Evolutionary conservation across 257 asterid species (phyloP), one percentile per base, ranked within the genome.

Genomic region (Solanum arcanum): DNA sequence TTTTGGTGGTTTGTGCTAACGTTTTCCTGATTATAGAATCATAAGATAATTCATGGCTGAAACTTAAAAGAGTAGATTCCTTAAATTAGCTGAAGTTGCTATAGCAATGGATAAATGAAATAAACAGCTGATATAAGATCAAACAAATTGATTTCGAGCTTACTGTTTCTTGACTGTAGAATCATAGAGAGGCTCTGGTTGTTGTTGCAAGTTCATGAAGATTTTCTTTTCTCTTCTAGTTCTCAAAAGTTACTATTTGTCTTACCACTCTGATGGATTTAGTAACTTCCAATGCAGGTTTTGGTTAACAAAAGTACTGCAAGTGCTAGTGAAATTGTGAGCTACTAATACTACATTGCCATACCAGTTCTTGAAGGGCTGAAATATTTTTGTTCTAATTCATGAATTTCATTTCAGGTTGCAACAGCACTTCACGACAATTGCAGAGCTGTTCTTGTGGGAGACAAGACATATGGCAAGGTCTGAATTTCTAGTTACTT

Each of bases 391-490:
- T 88, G 33, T 76, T 86, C 76, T 86, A 35, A 89, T 41, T 16
- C 47, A 18, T 73, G 83, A 86, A 90, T 86, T 21, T 77, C 86
- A 80, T 88, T 91, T 89, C 95, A 97, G 99, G 99, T 97, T 86
- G 99, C 98, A 86, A 95, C 99, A 70, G 99, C 99, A 60, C 98
- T 97, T 93, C 99, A 97, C 86, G 99, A 97, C 91, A 97, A 97
- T 91, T 97, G 99, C 86, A 93, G 92, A 93, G 99, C 99, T 86
- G 96, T 95, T 89, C 99, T 97, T 87, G 99, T 95, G 76, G 99
- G 99, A 83, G 99, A 97, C 69, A 94, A 94, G 94, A 97, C 99
- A 31, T 97, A 93, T 74, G 99, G 99, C 86, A 97, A 97, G 98
- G 99, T 95, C 84, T 84, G 82, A 73, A 88, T 25, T 47, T 14